Evolutionary conservation across 2,329 filamentous ascomycete species (phyloP), one percentile per base, ranked within the genome.

Genomic region (Rhexocercosporidium sp.): DNA sequence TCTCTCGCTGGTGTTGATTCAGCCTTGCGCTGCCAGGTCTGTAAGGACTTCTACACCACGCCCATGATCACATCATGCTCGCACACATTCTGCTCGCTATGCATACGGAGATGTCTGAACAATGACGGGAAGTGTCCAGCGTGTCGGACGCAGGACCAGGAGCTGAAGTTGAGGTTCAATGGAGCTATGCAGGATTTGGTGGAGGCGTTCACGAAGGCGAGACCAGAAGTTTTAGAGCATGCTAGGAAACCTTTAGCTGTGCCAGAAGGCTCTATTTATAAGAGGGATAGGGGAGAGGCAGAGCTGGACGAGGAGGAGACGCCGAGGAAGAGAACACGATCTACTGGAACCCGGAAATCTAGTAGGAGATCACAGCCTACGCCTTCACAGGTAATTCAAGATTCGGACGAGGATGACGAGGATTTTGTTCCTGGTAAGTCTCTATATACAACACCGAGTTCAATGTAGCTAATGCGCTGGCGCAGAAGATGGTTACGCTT

Each of bases 31-130:
- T 99, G 96, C 80, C 93, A 98, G 79, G 92, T 99, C 68, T 99
- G 96, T 87, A 98, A 98, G 78, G 96, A 99, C 79, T 97, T 98
- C 80, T 98, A 92, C 82, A 89, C 89, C 69, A 97, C 94, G 60
- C 96, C 96, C 0, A 96, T 99, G 87, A 90, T 97, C 70, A 99
- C 96, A 0, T 92, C 92, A 1, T 99, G 96, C 81, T 92, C 89
- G 63, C 96, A 99, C 78, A 98, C 96, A 0, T 99, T 99, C 77
- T 99, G 96, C 83, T 97, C 95, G 7, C 82, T 97, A 63, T 99
- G 96, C 79, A 98, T 99, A 77, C 91, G 96, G 34, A 86, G 94
- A 70, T 93, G 92, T 68, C 85, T 99, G 0, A 90, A 90, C 1
- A 86, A 87, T 37, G 94, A 97, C 72, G 92, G 93, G 9, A 94